Evolutionary conservation across 345 rosid genomes (phyloP).

Genomic region (Murraya koenigii): DNA sequence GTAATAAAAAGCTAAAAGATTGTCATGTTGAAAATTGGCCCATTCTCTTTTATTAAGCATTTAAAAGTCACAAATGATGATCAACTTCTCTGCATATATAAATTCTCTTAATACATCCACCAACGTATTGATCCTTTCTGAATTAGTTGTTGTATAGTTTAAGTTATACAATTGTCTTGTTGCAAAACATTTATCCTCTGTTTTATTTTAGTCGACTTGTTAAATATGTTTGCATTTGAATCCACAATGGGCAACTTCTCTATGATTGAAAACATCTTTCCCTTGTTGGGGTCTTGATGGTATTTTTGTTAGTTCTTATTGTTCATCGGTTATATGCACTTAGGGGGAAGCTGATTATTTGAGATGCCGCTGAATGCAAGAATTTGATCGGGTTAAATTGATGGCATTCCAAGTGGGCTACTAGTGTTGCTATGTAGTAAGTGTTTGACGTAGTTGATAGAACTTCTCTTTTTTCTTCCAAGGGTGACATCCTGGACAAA

Average conservation of each 20-base stretch:
- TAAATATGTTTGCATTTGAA: not conserved
- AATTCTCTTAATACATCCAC: not conserved
- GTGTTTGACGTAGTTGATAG: too few relatives aligned
- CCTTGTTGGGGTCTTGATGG: not conserved
- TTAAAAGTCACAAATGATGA: too few relatives aligned
- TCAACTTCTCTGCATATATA: not conserved
- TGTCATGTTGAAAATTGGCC: too few relatives aligned
- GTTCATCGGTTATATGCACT: conserved; percentile 9
- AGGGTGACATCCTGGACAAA: too few relatives aligned
- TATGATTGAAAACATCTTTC: not conserved
- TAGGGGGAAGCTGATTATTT: conserved; percentile 82
- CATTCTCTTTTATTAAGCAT: too few relatives aligned
- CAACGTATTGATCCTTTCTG: not conserved
- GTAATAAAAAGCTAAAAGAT: too few relatives aligned
- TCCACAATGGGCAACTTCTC: not conserved
- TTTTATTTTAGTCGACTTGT: not conserved
- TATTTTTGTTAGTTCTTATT: not conserved
- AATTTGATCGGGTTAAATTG: conserved; percentile 89
- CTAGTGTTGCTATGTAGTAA: too few relatives aligned
- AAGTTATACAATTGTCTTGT: not conserved
- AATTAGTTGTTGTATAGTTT: not conserved
- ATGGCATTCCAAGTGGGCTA: too few relatives aligned
- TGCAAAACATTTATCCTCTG: not conserved
- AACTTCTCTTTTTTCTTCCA: too few relatives aligned
- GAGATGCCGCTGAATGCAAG: conserved; percentile 78